phyloP scores from a whole-genome alignment of 352 stramenopile species.

The Pelagophyceae sp. region DNA sequence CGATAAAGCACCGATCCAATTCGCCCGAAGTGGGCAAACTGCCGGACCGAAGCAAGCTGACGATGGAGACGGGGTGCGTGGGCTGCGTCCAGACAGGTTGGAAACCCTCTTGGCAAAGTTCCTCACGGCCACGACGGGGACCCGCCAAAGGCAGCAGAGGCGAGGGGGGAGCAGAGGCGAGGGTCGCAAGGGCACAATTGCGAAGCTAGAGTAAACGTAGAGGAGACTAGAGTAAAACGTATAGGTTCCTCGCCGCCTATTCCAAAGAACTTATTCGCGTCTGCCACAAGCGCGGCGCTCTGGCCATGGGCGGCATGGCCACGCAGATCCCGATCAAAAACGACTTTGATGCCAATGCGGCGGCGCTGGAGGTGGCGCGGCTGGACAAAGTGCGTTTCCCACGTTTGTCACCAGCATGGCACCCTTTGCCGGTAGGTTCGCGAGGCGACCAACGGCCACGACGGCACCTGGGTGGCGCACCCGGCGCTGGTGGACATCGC shows the following conservation, averaged over 20 bases:
- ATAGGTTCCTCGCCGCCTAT: conserved; percentile 87
- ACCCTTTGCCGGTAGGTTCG: conserved; percentile 29
- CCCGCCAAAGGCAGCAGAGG: too few species aligned
- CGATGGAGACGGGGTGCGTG: conserved; percentile 86
- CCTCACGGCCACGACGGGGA: too few species aligned
- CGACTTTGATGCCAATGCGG: conserved; percentile 69
- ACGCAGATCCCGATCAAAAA: conserved; percentile 89
- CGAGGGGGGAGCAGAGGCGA: too few species aligned
- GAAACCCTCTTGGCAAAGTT: too few species aligned
- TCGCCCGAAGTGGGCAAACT: conserved; percentile 78
- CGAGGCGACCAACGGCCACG: conserved; percentile 75
- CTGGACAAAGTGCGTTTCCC: conserved; percentile 68
- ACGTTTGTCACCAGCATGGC: conserved; percentile 15
- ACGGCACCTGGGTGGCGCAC: conserved; percentile 91
- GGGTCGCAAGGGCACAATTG: too few species aligned
- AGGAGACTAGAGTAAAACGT: too few species aligned
- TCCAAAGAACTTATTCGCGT: conserved; percentile 84
- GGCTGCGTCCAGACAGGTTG: too few species aligned
- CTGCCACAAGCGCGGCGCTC: conserved; percentile 85
- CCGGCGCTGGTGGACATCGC: conserved; percentile 81
- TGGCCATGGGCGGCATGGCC: conserved; percentile 94
- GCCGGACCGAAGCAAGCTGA: conserved; percentile 76
- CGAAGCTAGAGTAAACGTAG: too few species aligned
- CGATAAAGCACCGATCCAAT: conserved; percentile 88
- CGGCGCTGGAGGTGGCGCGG: conserved; percentile 71